These are phyloP conservation scores for Neopestalotiopsis sp. DNA, from an alignment of 2,329 filamentous ascomycete genomes.

Conservation along the genomic window DNA sequence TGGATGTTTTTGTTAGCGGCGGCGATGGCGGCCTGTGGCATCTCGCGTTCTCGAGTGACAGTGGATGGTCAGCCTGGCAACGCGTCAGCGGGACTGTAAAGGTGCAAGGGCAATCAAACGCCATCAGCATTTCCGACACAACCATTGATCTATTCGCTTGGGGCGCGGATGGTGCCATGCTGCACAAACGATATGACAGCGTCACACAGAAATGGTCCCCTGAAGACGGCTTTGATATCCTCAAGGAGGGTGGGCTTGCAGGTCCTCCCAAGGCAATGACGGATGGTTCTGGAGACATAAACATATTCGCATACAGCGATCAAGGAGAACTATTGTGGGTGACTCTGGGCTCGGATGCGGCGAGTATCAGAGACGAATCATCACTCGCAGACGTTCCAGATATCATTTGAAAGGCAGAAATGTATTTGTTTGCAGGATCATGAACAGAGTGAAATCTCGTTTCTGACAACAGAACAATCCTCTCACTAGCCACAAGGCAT, in stretches of 20 bases:
- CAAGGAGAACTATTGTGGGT: slow-evolving; percentile 1
- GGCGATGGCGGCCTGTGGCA: no score
- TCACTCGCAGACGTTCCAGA: no score
- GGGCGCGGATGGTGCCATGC: slow-evolving; percentile 13
- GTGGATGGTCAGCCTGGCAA: no score
- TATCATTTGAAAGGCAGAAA: no score
- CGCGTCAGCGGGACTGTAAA: background rate
- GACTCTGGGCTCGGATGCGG: slow-evolving; percentile 2
- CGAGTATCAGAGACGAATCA: background rate
- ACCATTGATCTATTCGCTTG: slow-evolving; percentile 18
- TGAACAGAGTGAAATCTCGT: no score
- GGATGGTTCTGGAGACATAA: slow-evolving; percentile 15
- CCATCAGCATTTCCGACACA: slow-evolving; percentile 6
- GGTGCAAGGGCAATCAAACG: slow-evolving; percentile 17
- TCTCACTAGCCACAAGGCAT: no score
- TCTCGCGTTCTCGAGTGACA: no score
- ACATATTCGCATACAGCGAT: slow-evolving; percentile 16
- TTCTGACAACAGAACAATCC: no score
- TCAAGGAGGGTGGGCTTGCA: background rate
- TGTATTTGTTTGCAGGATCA: no score
- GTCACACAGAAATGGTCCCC: background rate
- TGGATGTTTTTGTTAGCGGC: background rate
- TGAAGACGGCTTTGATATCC: background rate
- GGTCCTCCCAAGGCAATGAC: slow-evolving; percentile 9
- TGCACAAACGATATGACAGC: slow-evolving; percentile 9